Evolutionary conservation across 108 stramenopile species (phyloP).

Genomic region (Discostella pseudostelligera): DNA sequence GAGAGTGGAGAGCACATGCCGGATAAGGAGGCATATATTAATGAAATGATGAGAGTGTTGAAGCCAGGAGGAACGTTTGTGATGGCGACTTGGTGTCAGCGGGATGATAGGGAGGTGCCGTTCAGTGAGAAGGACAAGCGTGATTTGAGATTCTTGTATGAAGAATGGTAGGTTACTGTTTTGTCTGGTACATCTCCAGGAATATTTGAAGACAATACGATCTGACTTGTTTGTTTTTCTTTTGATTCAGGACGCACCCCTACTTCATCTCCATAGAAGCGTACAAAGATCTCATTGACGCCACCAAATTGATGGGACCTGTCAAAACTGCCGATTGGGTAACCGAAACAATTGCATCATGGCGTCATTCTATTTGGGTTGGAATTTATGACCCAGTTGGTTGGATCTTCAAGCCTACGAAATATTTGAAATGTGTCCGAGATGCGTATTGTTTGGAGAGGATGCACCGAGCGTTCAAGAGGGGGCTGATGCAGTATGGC

Average conservation of each 20-base stretch:
- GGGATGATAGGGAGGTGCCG: slow-evolving; percentile 82
- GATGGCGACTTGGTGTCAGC: slow-evolving; percentile 96
- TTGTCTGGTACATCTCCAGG: not conserved
- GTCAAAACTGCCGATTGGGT: slow-evolving; percentile 90
- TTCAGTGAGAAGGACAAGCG: slow-evolving; percentile 86
- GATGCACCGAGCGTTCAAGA: slow-evolving; percentile 94
- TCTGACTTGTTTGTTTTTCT: not conserved
- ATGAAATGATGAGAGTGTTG: slow-evolving; percentile 96
- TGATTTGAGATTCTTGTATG: slow-evolving; percentile 93
- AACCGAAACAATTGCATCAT: slow-evolving; percentile 84
- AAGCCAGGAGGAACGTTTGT: slow-evolving; percentile 96
- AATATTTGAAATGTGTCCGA: slow-evolving; percentile 83
- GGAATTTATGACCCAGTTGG: slow-evolving; percentile 92
- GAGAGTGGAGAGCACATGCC: slow-evolving; percentile 99
- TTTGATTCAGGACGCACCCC: slow-evolving; percentile 78
- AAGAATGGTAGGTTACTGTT: slow-evolving; percentile 80
- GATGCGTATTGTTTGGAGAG: slow-evolving; percentile 94
- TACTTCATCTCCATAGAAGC: slow-evolving; percentile 95
- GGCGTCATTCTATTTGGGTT: slow-evolving; percentile 95
- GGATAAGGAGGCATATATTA: slow-evolving; percentile 93
- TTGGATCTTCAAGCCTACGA: slow-evolving; percentile 86
- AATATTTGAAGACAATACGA: not conserved
- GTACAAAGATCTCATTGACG: slow-evolving; percentile 84
- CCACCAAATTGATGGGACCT: slow-evolving; percentile 83
- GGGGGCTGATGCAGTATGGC: slow-evolving; percentile 97